phyloP scores from a whole-genome alignment of 331 rosid genomes.

The Erythrophleum ivorense region DNA sequence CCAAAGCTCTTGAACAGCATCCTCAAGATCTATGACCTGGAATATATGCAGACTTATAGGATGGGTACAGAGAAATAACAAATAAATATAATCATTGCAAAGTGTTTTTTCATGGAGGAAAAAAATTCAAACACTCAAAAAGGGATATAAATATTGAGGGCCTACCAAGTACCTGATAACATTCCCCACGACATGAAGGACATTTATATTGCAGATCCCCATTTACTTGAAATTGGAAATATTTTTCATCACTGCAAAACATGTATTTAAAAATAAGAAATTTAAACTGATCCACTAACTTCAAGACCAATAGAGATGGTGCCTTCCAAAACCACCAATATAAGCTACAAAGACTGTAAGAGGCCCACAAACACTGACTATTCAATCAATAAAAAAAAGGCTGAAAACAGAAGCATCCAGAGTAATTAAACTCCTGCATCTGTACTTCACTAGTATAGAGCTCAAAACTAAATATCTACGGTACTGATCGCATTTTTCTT shows the following conservation, averaged over 20 bases:
- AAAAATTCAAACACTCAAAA: too few species aligned
- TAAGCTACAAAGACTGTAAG: constrained; percentile 11
- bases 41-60: constrained; percentile 29
- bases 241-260: constrained; percentile 83
- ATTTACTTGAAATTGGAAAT: constrained; percentile 85
- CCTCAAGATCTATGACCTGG: constrained; percentile 84
- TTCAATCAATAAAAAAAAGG: not conserved
- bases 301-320: too few species aligned
- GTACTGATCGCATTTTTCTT: too few species aligned
- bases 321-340: not conserved
- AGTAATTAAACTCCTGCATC: too few species aligned
- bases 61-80: constrained; percentile 21
- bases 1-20: constrained; percentile 97
- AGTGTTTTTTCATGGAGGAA: not conserved
- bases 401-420: too few species aligned
- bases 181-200: constrained; percentile 92
- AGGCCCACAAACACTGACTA: constrained; percentile 7
- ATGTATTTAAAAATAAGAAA: constrained; percentile 38
- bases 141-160: constrained; percentile 6
- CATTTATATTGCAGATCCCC: constrained; percentile 92
- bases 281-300: constrained; percentile 5
- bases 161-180: constrained; percentile 68
- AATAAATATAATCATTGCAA: not conserved
- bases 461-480: too few species aligned
- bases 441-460: too few species aligned